Percentiles rank a stretch among this genome's conserved stretches.
phyloP scores from a whole-genome alignment of 1,284 basidiomycete species.

The Malassezia arunalokei region DNA sequence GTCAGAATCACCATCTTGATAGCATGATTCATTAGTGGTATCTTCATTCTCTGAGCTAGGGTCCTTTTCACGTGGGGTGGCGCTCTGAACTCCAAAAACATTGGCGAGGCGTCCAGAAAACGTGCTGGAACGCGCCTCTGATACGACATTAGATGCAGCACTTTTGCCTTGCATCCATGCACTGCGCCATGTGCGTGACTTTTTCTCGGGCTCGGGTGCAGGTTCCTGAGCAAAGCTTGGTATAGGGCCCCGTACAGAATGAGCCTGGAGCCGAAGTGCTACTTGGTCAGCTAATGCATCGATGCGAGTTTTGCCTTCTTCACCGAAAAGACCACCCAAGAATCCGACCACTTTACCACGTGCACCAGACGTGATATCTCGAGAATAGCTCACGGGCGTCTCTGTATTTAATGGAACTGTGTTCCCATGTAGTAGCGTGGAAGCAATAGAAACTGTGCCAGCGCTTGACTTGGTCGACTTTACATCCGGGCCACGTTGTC shows the following conservation, averaged over 20 bases:
- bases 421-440: conserved; percentile 4
- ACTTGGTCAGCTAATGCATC: conserved; percentile 41
- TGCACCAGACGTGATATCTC: conserved; percentile 37
- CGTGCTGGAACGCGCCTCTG: conserved; percentile 17
- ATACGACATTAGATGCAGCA: conserved; percentile 11
- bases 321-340: conserved; percentile 39
- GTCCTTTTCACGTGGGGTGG: neutral
- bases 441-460: conserved; percentile 4
- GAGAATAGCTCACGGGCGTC: conserved; percentile 35
- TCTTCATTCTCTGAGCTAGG: neutral
- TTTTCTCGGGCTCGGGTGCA: conserved; percentile 2
- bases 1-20: neutral
- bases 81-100: conserved; percentile 17
- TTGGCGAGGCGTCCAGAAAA: conserved; percentile 27
- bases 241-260: conserved; percentile 38
- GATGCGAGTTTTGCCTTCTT: conserved; percentile 43
- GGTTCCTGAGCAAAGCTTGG: conserved; percentile 35
- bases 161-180: conserved; percentile 2
- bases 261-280: conserved; percentile 35
- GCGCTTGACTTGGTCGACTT: neutral
- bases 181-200: neutral
- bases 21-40: neutral
- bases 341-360: conserved; percentile 40
- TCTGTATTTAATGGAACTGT: conserved; percentile 15
- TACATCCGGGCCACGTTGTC: neutral